These are phyloP conservation scores for Pichia occidentalis DNA, from an alignment of 805 yeast genomes.

Conservation along the genomic window DNA sequence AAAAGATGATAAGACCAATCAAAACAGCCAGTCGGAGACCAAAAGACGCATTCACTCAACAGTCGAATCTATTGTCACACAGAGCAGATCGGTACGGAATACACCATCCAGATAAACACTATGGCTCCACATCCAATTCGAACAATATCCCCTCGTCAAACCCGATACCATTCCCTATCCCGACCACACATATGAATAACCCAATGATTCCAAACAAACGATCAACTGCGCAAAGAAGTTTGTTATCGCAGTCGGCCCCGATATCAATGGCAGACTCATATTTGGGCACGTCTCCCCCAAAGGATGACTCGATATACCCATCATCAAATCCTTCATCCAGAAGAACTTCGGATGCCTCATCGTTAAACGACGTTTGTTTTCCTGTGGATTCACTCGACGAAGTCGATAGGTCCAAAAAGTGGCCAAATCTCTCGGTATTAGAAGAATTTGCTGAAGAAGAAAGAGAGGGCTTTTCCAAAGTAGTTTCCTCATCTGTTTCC, in stretches of 20 bases:
- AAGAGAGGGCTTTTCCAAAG: conserved; percentile 30
- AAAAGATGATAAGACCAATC: conserved; percentile 8
- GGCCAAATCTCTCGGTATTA: conserved; percentile 82
- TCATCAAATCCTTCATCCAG: conserved; percentile 60
- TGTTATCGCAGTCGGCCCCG: conserved; percentile 10
- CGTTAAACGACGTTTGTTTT: conserved; percentile 88
- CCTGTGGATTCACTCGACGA: conserved; percentile 56
- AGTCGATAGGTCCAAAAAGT: conserved; percentile 29
- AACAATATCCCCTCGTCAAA: background rate
- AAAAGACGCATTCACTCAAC: conserved; percentile 6
- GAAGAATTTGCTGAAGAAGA: conserved; percentile 77
- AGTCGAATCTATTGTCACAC: conserved; percentile 6
- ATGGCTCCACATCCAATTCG: background rate
- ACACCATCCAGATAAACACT: background rate
- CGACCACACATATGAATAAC: background rate
- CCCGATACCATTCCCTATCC: background rate
- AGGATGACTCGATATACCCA: conserved; percentile 25
- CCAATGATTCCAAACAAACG: conserved; percentile 1
- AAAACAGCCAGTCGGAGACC: background rate
- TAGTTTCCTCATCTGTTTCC: conserved; percentile 24
- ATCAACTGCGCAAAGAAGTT: conserved; percentile 1
- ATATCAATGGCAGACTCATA: conserved; percentile 3
- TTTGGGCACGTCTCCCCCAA: background rate
- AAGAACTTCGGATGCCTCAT: conserved; percentile 57
- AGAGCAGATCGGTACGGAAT: conserved; percentile 5